Evolutionary conservation across 2,329 filamentous ascomycete species (phyloP), one percentile per base, ranked within the genome.

Genomic region (Trichothecium roseum): DNA sequence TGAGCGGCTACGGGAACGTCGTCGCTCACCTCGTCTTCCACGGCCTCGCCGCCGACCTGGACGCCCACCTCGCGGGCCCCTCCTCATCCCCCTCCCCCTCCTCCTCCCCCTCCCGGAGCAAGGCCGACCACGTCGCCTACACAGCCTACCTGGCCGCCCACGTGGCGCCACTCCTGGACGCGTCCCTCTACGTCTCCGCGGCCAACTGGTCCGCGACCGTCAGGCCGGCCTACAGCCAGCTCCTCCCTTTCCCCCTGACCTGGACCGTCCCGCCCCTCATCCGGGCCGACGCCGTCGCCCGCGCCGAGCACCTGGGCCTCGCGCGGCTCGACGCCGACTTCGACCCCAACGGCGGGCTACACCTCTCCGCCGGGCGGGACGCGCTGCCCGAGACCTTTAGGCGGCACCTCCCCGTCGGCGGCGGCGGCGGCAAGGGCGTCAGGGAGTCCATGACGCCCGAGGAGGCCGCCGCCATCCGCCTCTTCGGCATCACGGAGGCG

Each of bases 111-210:
- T 43, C 57, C 16, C 42, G 49, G 5, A 62, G 66, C 46, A 47
- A 49, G 26, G 70, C 70, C 17, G 69, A 75, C 47, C 45, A 52
- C 32, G 50, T 64, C 43, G 75, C 66, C 41, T 69, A 72, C 59
- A 66, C 74, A 26, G 73, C 84, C 42, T 88, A 88, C 57, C 63
- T 95, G 45, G 68, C 78, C 53, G 73, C 78, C 18, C 78, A 81
- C 39, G 84, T 81, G n/a, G 76, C 79, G 34, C 76, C 81, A 22
- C 73, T 96, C 40, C 57, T 95, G 48, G 84, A 93, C 48, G 77
- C 95, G 38, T 88, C 80, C 35, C 79, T 96, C 47, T 96, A 93
- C 57, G 82, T 91, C 43, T 91, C 87, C 22, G 84, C 81, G 38
- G 77, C 86, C 43, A 95, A 96, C 63, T 98, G 91, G 72, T 69